Evolutionary conservation across 495 filamentous ascomycete genomes (phyloP).

Genomic region (Trichoderma erinaceum): DNA sequence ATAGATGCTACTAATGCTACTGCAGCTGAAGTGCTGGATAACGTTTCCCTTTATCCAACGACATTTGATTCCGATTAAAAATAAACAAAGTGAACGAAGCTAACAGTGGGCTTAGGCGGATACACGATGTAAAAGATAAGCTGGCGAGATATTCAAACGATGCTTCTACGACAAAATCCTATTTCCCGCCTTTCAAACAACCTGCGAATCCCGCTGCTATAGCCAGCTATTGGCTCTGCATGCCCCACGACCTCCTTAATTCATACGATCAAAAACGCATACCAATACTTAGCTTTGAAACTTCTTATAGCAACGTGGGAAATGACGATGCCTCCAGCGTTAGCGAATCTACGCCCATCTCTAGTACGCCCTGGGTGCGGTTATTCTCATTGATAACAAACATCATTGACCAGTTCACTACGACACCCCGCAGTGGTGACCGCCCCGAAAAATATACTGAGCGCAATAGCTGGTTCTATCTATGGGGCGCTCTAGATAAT

Average conservation of each 20-base stretch:
- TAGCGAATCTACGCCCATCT: background rate
- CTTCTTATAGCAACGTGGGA: background rate
- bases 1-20: no score
- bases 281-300: background rate
- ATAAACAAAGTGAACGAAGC: background rate
- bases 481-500: background rate
- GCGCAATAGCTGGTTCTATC: background rate
- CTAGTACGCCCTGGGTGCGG: background rate
- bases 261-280: background rate
- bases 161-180: background rate
- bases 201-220: background rate
- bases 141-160: background rate
- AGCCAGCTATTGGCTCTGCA: slow-evolving; percentile 5
- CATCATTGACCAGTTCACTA: background rate
- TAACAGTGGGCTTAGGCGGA: background rate
- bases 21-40: no score
- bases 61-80: no score
- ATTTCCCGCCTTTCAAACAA: background rate
- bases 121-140: background rate
- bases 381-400: background rate
- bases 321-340: background rate
- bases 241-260: background rate
- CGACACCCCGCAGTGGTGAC: background rate
- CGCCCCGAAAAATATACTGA: no score
- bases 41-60: no score